Percentiles rank a stretch among this genome's conserved stretches.
These are phyloP conservation scores for Lunasporangiospora selenospora DNA, from an alignment of 192 early-diverging fungal genomes.

Conservation along the genomic window DNA sequence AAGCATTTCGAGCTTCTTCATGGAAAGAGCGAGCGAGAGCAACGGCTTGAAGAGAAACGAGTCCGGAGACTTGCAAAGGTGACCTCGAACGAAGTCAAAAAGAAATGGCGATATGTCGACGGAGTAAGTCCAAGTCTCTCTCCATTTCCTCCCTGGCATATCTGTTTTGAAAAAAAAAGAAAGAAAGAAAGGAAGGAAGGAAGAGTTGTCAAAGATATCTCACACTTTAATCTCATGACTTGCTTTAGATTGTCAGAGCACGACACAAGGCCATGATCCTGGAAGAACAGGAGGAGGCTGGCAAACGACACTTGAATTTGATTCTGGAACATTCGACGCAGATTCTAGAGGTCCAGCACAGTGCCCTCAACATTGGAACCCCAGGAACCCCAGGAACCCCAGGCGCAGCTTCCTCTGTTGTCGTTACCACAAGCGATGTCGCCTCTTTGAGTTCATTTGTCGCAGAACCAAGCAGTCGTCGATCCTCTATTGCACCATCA, in stretches of 20 bases:
- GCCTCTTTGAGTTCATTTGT: constrained; percentile 12
- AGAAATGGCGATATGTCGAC: constrained; percentile 76
- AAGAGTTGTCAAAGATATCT: not conserved
- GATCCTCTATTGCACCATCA: constrained; percentile 22
- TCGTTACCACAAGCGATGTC: constrained; percentile 3
- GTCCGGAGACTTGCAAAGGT: constrained; percentile 66
- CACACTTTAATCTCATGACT: constrained; percentile 1
- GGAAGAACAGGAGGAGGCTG: constrained; percentile 64
- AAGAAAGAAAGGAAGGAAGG: too few species aligned
- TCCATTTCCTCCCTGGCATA: not conserved
- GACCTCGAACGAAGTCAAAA: constrained; percentile 68
- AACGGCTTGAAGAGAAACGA: constrained; percentile 51
- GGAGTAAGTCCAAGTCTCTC: constrained; percentile 46
- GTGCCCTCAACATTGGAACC: constrained; percentile 12
- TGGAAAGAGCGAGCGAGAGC: constrained; percentile 58
- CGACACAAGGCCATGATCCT: constrained; percentile 63
- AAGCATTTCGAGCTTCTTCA: constrained; percentile 62
- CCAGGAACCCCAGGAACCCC: constrained; percentile 8
- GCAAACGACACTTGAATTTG: constrained; percentile 69
- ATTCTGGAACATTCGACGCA: constrained; percentile 79
- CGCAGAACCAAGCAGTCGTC: constrained; percentile 19
- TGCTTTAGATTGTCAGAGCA: constrained; percentile 55
- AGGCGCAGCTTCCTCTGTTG: not conserved
- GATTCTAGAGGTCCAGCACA: constrained; percentile 66
- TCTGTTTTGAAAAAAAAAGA: too few species aligned